Evolutionary conservation across 768 basidiomycete genomes (phyloP), one percentile per base, ranked within the genome.

Genomic region (Macrolepiota dolichaula): DNA sequence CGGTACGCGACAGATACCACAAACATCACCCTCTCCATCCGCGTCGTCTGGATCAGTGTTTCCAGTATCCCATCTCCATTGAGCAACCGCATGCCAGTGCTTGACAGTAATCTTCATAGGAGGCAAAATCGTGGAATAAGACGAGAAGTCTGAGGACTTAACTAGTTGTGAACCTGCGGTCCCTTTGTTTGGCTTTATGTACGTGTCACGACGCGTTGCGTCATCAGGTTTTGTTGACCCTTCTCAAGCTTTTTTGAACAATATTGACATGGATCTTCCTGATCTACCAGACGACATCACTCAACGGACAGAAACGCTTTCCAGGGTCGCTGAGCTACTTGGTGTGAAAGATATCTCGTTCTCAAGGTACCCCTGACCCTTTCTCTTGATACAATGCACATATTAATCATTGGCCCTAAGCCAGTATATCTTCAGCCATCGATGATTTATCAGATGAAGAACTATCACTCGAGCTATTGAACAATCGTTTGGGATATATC

Each of bases 1-100:
- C 0, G 94, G 85, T 2, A 93, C 89, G 27, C 92, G 86, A 73
- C 94, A 96, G 64, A 97, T 96, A 3, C 93, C 95, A 71, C 95
- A 85, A 12, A 84, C 82, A 53, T 87, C 85, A 42, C 78, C 84
- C 61, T 85, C 84, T 44, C 80, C 76, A 25, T 83, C 80, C 7
- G 69, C 70, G 52, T 79, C 77, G n/a, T 73, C 73, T 22, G 70
- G 68, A 7, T 73, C 73, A 0, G 68, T 61, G 58, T 72, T 70
- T 1, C 81, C 80, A 0, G 77, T 82, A 66, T 94, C 87, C 93
- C 93, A 95, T 35, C 87, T 82, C 94, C 93, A 96, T 68, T 89
- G 86, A 0, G 93, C 94, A 42, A 96, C 89, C 2, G 91, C 90
- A 72, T 92, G 86, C 89, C 91, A 94, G 66, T 85, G 83, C 70